Percentiles rank a stretch among this genome's conserved stretches.
phyloP scores from a whole-genome alignment of 2,329 filamentous ascomycete genomes.

The Alternaria novae-zelandiae region DNA sequence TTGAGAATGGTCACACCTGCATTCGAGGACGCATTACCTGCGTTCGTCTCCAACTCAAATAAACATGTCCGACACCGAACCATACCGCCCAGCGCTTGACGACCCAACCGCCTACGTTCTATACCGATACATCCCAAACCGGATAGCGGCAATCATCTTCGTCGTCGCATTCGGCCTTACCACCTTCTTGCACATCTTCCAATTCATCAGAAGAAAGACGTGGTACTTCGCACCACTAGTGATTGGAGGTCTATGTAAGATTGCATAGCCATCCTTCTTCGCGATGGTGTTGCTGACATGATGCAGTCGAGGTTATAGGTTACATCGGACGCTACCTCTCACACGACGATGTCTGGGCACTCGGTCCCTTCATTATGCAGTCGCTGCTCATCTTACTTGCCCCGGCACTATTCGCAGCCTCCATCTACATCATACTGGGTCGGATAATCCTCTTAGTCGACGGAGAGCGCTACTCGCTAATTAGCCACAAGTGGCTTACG shows the following conservation, averaged over 20 bases:
- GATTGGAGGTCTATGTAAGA: constrained; percentile 57
- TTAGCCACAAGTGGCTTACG: constrained; percentile 51
- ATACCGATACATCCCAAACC: constrained; percentile 51
- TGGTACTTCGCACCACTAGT: constrained; percentile 61
- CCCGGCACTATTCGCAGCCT: constrained; percentile 56
- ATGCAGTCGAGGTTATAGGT: constrained; percentile 57
- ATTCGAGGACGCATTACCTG: not conserved
- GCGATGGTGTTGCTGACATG: not conserved
- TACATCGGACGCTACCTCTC: constrained; percentile 57
- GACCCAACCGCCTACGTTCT: constrained; percentile 19
- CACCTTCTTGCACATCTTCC: constrained; percentile 51
- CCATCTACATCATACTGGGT: constrained; percentile 58
- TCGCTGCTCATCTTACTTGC: constrained; percentile 53
- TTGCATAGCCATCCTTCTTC: not conserved
- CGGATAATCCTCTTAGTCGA: constrained; percentile 51
- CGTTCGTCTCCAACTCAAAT: not conserved
- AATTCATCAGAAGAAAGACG: constrained; percentile 51
- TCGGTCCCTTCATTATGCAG: constrained; percentile 53
- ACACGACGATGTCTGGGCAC: constrained; percentile 44
- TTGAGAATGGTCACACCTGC: not conserved
- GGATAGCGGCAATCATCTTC: constrained; percentile 56
- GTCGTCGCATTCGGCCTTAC: constrained; percentile 53
- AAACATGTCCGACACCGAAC: not conserved
- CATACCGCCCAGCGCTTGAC: constrained; percentile 19
- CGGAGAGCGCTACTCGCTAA: constrained; percentile 49